Evolutionary conservation across 768 basidiomycete species (phyloP).

Genomic region (Brasilioporus rufonigricans): DNA sequence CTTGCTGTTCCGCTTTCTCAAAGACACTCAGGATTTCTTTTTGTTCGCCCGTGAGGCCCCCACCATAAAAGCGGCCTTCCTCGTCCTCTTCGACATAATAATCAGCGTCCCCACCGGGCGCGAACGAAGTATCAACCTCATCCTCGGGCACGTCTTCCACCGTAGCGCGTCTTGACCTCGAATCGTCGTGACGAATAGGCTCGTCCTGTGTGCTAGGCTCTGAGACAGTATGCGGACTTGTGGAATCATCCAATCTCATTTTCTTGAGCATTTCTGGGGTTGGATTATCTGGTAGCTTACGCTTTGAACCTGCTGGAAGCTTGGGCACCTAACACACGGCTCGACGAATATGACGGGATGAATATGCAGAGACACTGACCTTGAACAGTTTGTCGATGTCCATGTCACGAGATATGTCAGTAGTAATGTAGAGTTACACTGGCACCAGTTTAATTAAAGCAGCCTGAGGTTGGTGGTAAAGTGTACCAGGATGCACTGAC

Average conservation of each 20-base stretch:
- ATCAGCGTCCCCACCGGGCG: constrained; percentile 85
- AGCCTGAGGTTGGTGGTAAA: neutral
- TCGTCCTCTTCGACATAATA: constrained; percentile 91
- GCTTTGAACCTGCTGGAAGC: constrained; percentile 62
- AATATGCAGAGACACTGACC: constrained; percentile 23
- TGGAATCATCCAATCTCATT: constrained; percentile 54
- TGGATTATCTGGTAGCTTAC: constrained; percentile 74
- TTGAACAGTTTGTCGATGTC: constrained; percentile 53
- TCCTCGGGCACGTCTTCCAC: constrained; percentile 55
- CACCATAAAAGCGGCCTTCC: constrained; percentile 91
- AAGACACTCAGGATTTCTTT: constrained; percentile 96
- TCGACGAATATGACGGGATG: neutral
- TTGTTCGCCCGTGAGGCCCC: constrained; percentile 89
- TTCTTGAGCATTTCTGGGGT: constrained; percentile 82
- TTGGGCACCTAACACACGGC: constrained; percentile 53
- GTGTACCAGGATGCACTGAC: too few species aligned
- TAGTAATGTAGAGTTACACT: neutral
- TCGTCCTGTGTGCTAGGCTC: constrained; percentile 10
- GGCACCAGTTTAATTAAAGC: neutral
- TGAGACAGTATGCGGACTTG: constrained; percentile 1
- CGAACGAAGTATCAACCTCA: constrained; percentile 48
- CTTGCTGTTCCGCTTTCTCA: constrained; percentile 67
- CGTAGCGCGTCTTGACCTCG: constrained; percentile 42
- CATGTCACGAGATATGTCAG: constrained; percentile 27
- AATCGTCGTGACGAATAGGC: constrained; percentile 2